phyloP scores from a whole-genome alignment of 495 filamentous ascomycete genomes.

The Chaetomium tenue region DNA sequence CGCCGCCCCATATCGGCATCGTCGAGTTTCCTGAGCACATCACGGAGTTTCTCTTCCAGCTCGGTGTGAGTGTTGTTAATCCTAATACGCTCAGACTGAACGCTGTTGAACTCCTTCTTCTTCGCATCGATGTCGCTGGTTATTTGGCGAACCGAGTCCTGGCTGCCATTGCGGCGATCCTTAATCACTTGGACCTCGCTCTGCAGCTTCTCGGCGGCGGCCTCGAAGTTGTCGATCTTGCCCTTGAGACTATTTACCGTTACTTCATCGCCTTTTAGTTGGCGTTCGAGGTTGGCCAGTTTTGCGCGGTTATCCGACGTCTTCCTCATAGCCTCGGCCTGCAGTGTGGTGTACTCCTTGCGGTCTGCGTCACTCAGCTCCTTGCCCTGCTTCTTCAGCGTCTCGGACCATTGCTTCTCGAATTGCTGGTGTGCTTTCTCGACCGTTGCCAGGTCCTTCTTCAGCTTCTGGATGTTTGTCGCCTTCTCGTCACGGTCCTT shows the following conservation, averaged over 20 bases:
- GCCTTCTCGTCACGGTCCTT: slow-evolving; percentile 74
- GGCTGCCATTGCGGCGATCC: slow-evolving; percentile 61
- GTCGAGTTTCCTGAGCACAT: slow-evolving; percentile 71
- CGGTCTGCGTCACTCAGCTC: slow-evolving; percentile 82
- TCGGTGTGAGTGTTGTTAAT: slow-evolving; percentile 77
- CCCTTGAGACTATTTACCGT: slow-evolving; percentile 80
- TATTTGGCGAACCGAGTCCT: slow-evolving; percentile 61
- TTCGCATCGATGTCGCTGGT: slow-evolving; percentile 78
- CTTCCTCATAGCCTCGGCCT: slow-evolving; percentile 80
- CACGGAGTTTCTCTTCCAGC: slow-evolving; percentile 84
- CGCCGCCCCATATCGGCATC: slow-evolving; percentile 80
- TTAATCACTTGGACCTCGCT: slow-evolving; percentile 66
- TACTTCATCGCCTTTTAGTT: slow-evolving; percentile 84
- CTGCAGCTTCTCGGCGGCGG: slow-evolving; percentile 68
- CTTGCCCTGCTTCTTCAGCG: slow-evolving; percentile 77
- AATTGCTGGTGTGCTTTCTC: slow-evolving; percentile 89
- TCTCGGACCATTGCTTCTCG: slow-evolving; percentile 80
- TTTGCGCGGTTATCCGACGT: slow-evolving; percentile 78
- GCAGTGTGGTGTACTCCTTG: slow-evolving; percentile 84
- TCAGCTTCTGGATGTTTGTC: slow-evolving; percentile 61
- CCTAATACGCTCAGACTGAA: slow-evolving; percentile 80
- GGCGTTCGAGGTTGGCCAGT: slow-evolving; percentile 77
- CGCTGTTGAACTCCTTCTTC: slow-evolving; percentile 82
- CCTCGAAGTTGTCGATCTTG: slow-evolving; percentile 77
- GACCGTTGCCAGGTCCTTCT: slow-evolving; percentile 77